phyloP scores from a whole-genome alignment of 345 rosid species.

The Geranium brycei region DNA sequence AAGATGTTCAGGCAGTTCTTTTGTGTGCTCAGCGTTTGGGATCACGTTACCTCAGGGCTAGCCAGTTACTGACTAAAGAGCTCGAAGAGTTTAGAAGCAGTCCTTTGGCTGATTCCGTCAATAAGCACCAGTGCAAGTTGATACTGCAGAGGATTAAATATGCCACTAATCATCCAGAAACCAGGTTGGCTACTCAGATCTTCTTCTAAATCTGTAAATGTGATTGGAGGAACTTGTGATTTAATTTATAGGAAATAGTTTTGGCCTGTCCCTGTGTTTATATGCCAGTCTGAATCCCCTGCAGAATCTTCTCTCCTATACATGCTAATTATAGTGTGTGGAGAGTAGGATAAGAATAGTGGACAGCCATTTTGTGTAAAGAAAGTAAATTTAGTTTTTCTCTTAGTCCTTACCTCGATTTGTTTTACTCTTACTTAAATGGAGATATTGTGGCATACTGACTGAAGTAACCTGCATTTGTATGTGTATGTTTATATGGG shows the following conservation, averaged over 20 bases:
- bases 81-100: slow-evolving; percentile 84
- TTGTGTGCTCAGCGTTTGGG: slow-evolving; percentile 80
- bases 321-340: background rate
- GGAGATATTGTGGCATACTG: no score
- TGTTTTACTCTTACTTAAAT: no score
- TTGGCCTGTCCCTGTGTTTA: background rate
- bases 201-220: background rate
- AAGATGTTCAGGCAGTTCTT: slow-evolving; percentile 92
- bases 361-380: no score
- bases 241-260: background rate
- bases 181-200: slow-evolving; percentile 32
- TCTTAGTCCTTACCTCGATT: no score
- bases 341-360: background rate
- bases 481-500: background rate
- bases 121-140: slow-evolving; percentile 85
- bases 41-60: slow-evolving; percentile 77
- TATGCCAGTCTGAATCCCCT: background rate
- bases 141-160: slow-evolving; percentile 86
- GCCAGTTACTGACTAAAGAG: slow-evolving; percentile 66
- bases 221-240: background rate
- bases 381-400: no score
- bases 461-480: no score
- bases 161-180: slow-evolving; percentile 52
- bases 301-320: no score
- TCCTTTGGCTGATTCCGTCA: slow-evolving; percentile 77